phyloP scores from a whole-genome alignment of 495 filamentous ascomycete species.

The Trichoderma parareesei region DNA sequence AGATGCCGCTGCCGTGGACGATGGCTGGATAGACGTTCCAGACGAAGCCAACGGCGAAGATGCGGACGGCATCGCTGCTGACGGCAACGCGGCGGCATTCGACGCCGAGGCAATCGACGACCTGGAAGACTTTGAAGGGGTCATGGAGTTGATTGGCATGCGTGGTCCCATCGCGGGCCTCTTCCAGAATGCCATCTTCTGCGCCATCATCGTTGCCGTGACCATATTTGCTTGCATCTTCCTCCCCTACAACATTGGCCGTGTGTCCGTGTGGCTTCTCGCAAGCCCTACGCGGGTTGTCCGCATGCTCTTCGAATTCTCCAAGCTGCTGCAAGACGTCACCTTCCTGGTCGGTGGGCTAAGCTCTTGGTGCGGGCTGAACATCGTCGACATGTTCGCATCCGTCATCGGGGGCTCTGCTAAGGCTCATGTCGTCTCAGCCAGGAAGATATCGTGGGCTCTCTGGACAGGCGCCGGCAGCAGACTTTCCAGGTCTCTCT shows the following conservation, averaged over 20 bases:
- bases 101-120: slow-evolving; percentile 58
- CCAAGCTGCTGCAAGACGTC: slow-evolving; percentile 56
- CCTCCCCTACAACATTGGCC: slow-evolving; percentile 84
- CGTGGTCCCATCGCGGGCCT: slow-evolving; percentile 84
- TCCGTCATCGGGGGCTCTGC: background rate
- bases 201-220: slow-evolving; percentile 76
- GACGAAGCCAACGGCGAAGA: slow-evolving; percentile 22
- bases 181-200: slow-evolving; percentile 91
- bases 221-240: slow-evolving; percentile 81
- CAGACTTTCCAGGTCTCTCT: slow-evolving; percentile 27
- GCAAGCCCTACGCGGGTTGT: slow-evolving; percentile 75
- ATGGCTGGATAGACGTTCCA: slow-evolving; percentile 17
- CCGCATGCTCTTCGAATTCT: slow-evolving; percentile 56
- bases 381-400: slow-evolving; percentile 15
- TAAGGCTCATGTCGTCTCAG: slow-evolving; percentile 11
- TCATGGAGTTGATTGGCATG: slow-evolving; percentile 94
- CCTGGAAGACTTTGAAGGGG: slow-evolving; percentile 93
- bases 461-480: slow-evolving; percentile 23
- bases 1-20: slow-evolving; percentile 7
- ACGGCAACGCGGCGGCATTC: slow-evolving; percentile 16
- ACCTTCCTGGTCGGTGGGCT: slow-evolving; percentile 31
- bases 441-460: slow-evolving; percentile 16
- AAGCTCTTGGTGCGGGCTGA: slow-evolving; percentile 20
- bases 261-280: slow-evolving; percentile 67
- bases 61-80: slow-evolving; percentile 33